Conservation (phyloP, 2,329 filamentous ascomycete species). For the Rhynchosporium graminicola region DNA sequence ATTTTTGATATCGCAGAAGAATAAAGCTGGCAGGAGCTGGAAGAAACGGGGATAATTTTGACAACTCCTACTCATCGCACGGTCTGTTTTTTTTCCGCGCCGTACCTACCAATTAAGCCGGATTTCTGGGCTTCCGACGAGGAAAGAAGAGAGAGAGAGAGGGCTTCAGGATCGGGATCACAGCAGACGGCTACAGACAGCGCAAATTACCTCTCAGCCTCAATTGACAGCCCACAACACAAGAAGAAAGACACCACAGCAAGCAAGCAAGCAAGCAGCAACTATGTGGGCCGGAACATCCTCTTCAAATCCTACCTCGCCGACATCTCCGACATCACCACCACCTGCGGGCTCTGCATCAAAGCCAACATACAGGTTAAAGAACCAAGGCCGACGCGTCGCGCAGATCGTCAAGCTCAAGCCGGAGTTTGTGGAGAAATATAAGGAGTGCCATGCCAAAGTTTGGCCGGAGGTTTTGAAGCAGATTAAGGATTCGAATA, state of each 20-base stretch:
- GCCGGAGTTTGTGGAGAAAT: slow-evolving; percentile 64
- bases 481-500: slow-evolving; percentile 75
- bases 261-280: neutral
- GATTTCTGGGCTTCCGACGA: too few species aligned
- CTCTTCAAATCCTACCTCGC: slow-evolving; percentile 30
- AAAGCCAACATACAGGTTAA: slow-evolving; percentile 29
- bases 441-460: slow-evolving; percentile 71
- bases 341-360: slow-evolving; percentile 3
- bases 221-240: neutral
- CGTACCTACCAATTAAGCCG: too few species aligned
- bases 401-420: slow-evolving; percentile 74
- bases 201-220: too few species aligned
- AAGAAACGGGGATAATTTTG: too few species aligned
- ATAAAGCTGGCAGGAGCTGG: neutral
- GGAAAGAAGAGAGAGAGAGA: too few species aligned
- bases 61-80: too few species aligned
- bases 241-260: neutral
- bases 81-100: too few species aligned
- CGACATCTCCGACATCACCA: slow-evolving; percentile 23
- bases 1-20: neutral
- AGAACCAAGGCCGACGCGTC: slow-evolving; percentile 55
- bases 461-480: slow-evolving; percentile 78
- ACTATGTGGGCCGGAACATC: slow-evolving; percentile 30
- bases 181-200: too few species aligned
- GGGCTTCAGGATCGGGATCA: neutral